Evolutionary conservation across 352 stramenopile species (phyloP).

Genomic region (Globisporangium splendens): DNA sequence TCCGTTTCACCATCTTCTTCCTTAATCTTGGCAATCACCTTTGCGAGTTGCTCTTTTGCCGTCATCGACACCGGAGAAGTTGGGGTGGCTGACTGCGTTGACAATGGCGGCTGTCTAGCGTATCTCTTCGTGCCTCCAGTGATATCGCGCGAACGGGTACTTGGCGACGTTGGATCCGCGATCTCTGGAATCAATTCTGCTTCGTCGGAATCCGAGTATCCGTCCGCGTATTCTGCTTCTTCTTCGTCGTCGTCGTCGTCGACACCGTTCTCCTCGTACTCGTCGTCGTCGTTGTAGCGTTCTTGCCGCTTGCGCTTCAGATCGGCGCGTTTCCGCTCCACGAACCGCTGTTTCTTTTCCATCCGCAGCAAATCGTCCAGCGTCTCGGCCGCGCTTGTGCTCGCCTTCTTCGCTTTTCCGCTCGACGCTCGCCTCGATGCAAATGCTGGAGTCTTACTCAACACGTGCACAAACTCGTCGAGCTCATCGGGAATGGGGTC

Average conservation of each 20-base stretch:
- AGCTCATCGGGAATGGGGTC: constrained; percentile 25
- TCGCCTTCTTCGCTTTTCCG: constrained; percentile 9
- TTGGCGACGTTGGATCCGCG: constrained; percentile 4
- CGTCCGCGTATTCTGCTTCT: constrained; percentile 26
- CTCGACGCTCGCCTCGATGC: background rate
- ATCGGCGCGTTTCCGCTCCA: constrained; percentile 5
- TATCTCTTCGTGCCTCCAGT: constrained; percentile 19
- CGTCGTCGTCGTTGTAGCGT: constrained; percentile 20
- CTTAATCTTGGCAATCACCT: constrained; percentile 29
- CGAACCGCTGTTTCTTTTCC: constrained; percentile 14
- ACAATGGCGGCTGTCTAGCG: background rate
- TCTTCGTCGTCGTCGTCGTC: constrained; percentile 18
- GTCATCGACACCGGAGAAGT: background rate
- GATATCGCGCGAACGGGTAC: constrained; percentile 14
- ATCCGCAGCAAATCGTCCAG: constrained; percentile 40
- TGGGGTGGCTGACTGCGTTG: background rate
- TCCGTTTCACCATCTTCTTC: constrained; percentile 21
- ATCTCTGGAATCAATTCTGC: constrained; percentile 30
- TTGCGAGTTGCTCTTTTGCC: constrained; percentile 23
- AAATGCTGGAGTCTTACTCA: constrained; percentile 4
- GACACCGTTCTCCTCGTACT: constrained; percentile 21
- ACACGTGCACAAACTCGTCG: constrained; percentile 23
- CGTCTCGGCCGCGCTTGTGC: constrained; percentile 29
- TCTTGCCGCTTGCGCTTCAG: constrained; percentile 20
- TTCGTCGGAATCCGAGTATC: constrained; percentile 35